These are phyloP conservation scores for Lodderomyces pseudojiufengensis DNA, from an alignment of 1,139 yeast genomes.

Conservation along the genomic window DNA sequence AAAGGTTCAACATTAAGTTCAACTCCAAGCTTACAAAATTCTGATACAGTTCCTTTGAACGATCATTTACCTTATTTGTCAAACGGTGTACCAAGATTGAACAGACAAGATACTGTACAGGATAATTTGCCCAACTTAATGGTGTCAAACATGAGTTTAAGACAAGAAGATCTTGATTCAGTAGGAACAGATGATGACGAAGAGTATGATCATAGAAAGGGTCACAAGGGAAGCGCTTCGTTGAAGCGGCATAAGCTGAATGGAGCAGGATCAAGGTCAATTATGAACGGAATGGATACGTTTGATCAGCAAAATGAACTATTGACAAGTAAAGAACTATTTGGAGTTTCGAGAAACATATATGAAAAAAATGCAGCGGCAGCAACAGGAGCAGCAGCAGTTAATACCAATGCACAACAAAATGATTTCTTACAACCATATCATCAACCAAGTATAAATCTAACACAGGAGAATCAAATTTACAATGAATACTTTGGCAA, in stretches of 20 bases:
- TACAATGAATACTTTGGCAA: constrained; percentile 36
- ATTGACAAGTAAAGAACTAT: constrained; percentile 40
- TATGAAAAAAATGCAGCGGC: constrained; percentile 29
- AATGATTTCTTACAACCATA: constrained; percentile 9
- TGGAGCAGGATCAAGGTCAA: neutral
- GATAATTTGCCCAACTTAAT: constrained; percentile 38
- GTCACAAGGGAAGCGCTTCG: constrained; percentile 2
- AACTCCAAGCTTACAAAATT: constrained; percentile 27
- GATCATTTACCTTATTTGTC: constrained; percentile 24
- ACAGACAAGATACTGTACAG: constrained; percentile 43
- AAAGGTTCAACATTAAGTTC: constrained; percentile 29
- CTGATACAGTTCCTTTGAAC: constrained; percentile 33
- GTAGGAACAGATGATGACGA: constrained; percentile 34
- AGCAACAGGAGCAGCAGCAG: constrained; percentile 1
- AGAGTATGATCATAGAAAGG: constrained; percentile 12
- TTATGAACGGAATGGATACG: constrained; percentile 5
- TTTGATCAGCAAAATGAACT: constrained; percentile 25
- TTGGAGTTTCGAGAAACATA: constrained; percentile 42
- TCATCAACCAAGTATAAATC: constrained; percentile 19
- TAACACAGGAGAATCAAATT: constrained; percentile 19
- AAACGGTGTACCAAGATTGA: constrained; percentile 21
- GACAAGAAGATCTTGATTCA: constrained; percentile 37
- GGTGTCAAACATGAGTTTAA: constrained; percentile 34
- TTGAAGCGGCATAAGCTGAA: constrained; percentile 3
- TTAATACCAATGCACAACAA: constrained; percentile 7